phyloP scores from a whole-genome alignment of 495 filamentous ascomycete genomes.

The Penicillium steckii region DNA sequence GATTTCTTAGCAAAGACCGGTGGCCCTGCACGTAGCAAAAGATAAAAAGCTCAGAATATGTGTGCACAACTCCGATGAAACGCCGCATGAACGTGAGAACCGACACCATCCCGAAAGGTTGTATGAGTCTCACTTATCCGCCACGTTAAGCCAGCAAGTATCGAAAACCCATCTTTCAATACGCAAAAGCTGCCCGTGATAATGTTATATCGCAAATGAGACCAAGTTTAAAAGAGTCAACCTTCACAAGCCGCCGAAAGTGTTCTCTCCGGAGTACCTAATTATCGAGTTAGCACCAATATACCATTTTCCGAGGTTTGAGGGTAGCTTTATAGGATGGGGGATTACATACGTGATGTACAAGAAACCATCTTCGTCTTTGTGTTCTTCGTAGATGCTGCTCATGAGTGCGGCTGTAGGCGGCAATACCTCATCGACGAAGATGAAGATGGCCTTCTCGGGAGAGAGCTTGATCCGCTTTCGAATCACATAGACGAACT shows the following conservation, averaged over 20 bases:
- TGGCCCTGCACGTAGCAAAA: slow-evolving; percentile 17
- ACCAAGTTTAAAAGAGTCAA: slow-evolving; percentile 13
- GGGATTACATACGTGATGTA: slow-evolving; percentile 53
- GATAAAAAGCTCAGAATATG: slow-evolving; percentile 10
- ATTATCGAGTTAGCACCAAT: slow-evolving; percentile 28
- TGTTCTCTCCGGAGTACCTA: slow-evolving; percentile 99
- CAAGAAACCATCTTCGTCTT: slow-evolving; percentile 62
- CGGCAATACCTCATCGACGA: slow-evolving; percentile 97
- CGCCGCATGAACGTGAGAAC: slow-evolving; percentile 21
- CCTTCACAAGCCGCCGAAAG: slow-evolving; percentile 68
- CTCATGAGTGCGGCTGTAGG: slow-evolving; percentile 98
- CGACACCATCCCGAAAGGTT: slow-evolving; percentile 11
- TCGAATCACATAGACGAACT: slow-evolving; percentile 99
- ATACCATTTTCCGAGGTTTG: neutral
- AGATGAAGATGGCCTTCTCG: slow-evolving; percentile 99
- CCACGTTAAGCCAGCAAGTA: neutral
- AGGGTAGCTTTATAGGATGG: neutral
- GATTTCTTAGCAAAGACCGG: neutral
- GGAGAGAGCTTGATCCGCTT: slow-evolving; percentile 99
- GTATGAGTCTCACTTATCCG: slow-evolving; percentile 6
- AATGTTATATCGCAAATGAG: neutral
- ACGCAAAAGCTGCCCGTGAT: neutral
- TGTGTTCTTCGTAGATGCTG: slow-evolving; percentile 99
- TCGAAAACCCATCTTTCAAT: neutral
- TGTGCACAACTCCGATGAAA: slow-evolving; percentile 28